phyloP scores from a whole-genome alignment of 2,329 filamentous ascomycete species.

The Colletotrichum siamense region DNA sequence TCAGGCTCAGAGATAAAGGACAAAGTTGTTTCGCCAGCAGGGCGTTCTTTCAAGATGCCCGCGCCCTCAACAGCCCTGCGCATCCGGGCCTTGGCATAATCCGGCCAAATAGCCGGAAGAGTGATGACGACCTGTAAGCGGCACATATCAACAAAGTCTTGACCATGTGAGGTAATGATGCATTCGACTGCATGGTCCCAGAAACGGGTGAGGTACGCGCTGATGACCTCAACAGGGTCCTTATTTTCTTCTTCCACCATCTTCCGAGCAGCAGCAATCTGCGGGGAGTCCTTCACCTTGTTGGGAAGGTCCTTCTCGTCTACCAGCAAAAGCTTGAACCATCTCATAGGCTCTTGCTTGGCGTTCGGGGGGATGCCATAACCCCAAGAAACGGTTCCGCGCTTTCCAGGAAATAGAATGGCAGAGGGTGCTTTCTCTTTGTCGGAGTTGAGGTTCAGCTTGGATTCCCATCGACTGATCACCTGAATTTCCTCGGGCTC shows the following conservation, averaged over 20 bases:
- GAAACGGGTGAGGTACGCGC: constrained; percentile 34
- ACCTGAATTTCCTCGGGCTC: constrained; percentile 31
- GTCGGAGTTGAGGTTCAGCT: constrained; percentile 28
- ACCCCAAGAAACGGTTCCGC: constrained; percentile 29
- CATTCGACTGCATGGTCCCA: constrained; percentile 34
- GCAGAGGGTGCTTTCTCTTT: constrained; percentile 35
- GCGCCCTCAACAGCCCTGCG: constrained; percentile 34
- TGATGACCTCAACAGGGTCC: constrained; percentile 32
- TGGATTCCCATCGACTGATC: constrained; percentile 34
- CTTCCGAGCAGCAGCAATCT: constrained; percentile 22
- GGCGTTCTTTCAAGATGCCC: constrained; percentile 36
- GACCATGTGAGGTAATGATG: constrained; percentile 31
- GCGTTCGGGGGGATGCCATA: constrained; percentile 29
- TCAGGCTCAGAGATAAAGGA: constrained; percentile 49
- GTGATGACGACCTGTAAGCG: constrained; percentile 45
- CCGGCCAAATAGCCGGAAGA: constrained; percentile 51
- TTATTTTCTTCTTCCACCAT: constrained; percentile 16
- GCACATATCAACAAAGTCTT: constrained; percentile 23
- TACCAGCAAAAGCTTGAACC: constrained; percentile 48
- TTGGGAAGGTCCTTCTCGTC: constrained; percentile 32
- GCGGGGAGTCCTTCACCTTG: constrained; percentile 23
- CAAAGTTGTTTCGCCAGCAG: constrained; percentile 33
- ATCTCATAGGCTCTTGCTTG: constrained; percentile 30
- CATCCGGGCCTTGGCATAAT: constrained; percentile 43
- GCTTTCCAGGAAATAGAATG: constrained; percentile 22